Conservation (phyloP, 345 rosid genomes). For the Tarenaya hassleriana region DNA sequence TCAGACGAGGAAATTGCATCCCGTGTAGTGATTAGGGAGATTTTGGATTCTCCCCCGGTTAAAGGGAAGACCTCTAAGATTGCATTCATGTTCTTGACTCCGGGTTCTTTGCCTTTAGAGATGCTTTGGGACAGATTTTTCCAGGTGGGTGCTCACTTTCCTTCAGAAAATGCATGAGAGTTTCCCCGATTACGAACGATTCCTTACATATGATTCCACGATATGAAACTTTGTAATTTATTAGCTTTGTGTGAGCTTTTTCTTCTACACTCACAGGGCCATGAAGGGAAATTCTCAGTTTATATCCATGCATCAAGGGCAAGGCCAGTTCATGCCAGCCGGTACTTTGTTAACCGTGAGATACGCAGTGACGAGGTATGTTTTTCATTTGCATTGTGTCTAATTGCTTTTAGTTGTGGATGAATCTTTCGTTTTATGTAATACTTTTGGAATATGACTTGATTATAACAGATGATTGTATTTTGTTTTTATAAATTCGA, state of each 20-base stretch:
- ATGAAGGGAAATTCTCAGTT: constrained; percentile 68
- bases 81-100: constrained; percentile 93
- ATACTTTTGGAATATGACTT: constrained; percentile 12
- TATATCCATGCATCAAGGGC: constrained; percentile 80
- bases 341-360: constrained; percentile 63
- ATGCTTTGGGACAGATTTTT: constrained; percentile 91
- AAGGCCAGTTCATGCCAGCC: constrained; percentile 70
- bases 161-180: background rate
- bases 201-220: too few species aligned
- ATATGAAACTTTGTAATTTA: background rate
- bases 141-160: constrained; percentile 31
- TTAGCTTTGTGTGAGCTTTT: constrained; percentile 3
- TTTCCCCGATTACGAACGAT: background rate
- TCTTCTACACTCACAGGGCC: constrained; percentile 47
- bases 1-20: constrained; percentile 78
- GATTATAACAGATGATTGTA: background rate
- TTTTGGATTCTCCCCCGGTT: constrained; percentile 52
- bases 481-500: constrained; percentile 17
- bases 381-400: constrained; percentile 9
- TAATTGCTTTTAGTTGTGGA: constrained; percentile 17
- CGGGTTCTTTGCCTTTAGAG: constrained; percentile 89
- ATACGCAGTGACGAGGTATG: constrained; percentile 69
- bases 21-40: constrained; percentile 65
- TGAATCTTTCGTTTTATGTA: constrained; percentile 12
- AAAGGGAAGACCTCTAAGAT: constrained; percentile 53